Evolutionary conservation across 2,329 filamentous ascomycete species (phyloP).

Genomic region (Ophiostoma sp.): DNA sequence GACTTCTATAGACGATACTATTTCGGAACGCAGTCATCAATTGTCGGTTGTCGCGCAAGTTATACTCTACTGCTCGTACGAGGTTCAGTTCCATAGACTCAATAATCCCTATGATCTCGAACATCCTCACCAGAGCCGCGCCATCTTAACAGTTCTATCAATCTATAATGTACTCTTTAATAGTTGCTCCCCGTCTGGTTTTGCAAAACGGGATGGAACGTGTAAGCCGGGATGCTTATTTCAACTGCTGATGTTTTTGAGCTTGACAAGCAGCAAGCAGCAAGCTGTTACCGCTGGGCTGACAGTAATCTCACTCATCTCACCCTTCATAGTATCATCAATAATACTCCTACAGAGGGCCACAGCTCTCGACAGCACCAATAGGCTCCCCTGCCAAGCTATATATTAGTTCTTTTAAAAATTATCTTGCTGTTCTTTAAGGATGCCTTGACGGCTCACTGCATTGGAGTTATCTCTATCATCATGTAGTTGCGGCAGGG

Average conservation of each 20-base stretch:
- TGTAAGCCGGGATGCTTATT: not conserved
- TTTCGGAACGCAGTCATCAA: not conserved
- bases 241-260: constrained; percentile 1
- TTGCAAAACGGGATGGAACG: not conserved
- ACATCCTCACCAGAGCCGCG: not conserved
- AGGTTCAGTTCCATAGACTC: too few species aligned
- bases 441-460: not conserved
- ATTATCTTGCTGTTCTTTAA: not conserved
- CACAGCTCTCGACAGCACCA: not conserved
- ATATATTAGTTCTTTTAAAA: not conserved
- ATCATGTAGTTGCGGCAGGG: not conserved
- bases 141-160: not conserved
- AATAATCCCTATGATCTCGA: too few species aligned
- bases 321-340: not conserved
- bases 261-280: not conserved
- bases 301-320: not conserved
- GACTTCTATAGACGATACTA: too few species aligned
- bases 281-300: not conserved
- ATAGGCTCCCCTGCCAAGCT: not conserved
- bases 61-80: too few species aligned
- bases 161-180: not conserved
- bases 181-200: not conserved
- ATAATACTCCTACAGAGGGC: not conserved
- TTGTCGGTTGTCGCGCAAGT: too few species aligned
- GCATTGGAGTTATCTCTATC: not conserved